phyloP scores from a whole-genome alignment of 2,329 filamentous ascomycete genomes.

The Botrytis tulipae region DNA sequence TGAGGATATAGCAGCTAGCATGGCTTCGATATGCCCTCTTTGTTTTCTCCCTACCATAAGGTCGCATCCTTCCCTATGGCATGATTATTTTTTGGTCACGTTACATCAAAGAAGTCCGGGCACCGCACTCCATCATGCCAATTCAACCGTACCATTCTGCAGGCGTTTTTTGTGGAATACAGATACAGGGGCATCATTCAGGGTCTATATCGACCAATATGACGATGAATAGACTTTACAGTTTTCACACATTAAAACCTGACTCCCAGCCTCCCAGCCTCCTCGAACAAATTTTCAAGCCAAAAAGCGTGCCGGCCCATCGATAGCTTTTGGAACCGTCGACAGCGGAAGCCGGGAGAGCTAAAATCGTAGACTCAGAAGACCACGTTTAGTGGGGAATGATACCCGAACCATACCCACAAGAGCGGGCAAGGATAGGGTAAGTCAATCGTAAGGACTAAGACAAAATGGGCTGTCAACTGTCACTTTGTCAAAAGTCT shows the following conservation, averaged over 20 bases:
- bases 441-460: not conserved
- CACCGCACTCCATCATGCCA: not conserved
- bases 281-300: slow-evolving; percentile 15
- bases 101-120: not conserved
- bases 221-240: not conserved
- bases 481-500: slow-evolving; percentile 7
- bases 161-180: not conserved
- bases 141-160: not conserved
- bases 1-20: slow-evolving; percentile 9
- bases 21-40: slow-evolving; percentile 9
- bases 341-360: slow-evolving; percentile 26
- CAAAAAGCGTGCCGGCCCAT: slow-evolving; percentile 24
- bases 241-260: not conserved
- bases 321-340: slow-evolving; percentile 21
- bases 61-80: not conserved
- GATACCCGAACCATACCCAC: slow-evolving; percentile 27
- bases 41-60: not conserved
- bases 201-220: not conserved
- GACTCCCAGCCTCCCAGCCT: slow-evolving; percentile 15
- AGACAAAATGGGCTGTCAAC: slow-evolving; percentile 19
- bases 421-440: slow-evolving; percentile 17
- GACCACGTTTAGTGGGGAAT: slow-evolving; percentile 24
- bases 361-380: slow-evolving; percentile 21
- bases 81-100: slow-evolving; percentile 8
- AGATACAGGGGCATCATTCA: not conserved